Evolutionary conservation across 2,329 filamentous ascomycete genomes (phyloP), one percentile per base, ranked within the genome.

Genomic region (Aspergillus sp.): DNA sequence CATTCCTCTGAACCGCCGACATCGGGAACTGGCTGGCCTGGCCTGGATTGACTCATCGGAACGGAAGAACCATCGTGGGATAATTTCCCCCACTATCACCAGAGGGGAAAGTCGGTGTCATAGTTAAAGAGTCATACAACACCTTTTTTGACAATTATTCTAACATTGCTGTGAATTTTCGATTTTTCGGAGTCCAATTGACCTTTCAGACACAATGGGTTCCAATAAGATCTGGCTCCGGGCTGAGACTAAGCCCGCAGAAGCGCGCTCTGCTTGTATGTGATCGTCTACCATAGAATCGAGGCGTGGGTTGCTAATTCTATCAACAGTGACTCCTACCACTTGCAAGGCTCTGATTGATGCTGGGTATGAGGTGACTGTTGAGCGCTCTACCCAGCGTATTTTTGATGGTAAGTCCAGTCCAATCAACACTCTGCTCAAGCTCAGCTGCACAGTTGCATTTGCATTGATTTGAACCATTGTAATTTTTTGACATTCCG

Each of bases 321-420:
- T 14, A 56, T 57, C 35, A 23, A 51, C 27, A 75, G 74, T 82
- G 60, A 83, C 77, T 58, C 77, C 79, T 48, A 76, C 76, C n/a
- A 83, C 80, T 41, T 77, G 83, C 64, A 85, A 86, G 75, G 80
- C 80, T 52, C 82, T 91, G 53, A 77, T 90, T 54, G 82, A 89
- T 62, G 87, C 86, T 41, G 88, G 88, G 60, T 91, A 90, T 72
- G 80, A 80, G 23, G 82, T 91, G 65, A 83, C 83, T 50, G 84
- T 90, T 50, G 89, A 91, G 79, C 81, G 83, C 60, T 85, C 83
- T 58, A 82, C 84, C n/a, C 82, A 84, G 69, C 82, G 89, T 56
- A 90, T 91, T 67, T 80, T 79, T 53, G 75, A 77, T 31, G 77
- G 78, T 74, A 68, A 56, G 68, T 52, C 14, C 41, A 46, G 27